Conservation (phyloP, 768 basidiomycete species). For the Pisolithus tinctorius region DNA sequence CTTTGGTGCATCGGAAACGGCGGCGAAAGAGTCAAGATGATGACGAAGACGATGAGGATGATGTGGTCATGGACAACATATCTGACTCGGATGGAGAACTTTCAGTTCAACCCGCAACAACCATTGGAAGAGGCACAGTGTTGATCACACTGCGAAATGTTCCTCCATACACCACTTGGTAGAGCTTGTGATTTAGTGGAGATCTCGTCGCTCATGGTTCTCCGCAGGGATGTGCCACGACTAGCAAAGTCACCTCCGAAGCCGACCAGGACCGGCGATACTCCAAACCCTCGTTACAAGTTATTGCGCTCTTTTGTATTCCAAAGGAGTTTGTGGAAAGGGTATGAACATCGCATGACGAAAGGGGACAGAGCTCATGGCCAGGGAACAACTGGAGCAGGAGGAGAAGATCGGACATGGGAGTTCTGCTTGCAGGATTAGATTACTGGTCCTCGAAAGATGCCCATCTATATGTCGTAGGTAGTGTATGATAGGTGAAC, state of each 20-base stretch:
- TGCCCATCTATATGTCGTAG: neutral
- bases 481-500: constrained; percentile 1
- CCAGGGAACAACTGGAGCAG: constrained; percentile 59
- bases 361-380: constrained; percentile 74
- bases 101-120: neutral
- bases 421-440: constrained; percentile 57
- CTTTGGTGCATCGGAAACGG: constrained; percentile 32
- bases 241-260: constrained; percentile 71
- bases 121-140: constrained; percentile 54
- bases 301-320: constrained; percentile 80
- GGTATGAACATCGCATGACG: constrained; percentile 93
- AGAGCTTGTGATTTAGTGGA: constrained; percentile 14
- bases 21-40: constrained; percentile 39
- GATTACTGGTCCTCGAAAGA: constrained; percentile 1
- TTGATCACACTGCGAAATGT: constrained; percentile 85
- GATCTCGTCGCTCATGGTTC: constrained; percentile 5
- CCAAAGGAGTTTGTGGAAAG: constrained; percentile 60
- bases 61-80: constrained; percentile 10
- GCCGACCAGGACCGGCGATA: constrained; percentile 36
- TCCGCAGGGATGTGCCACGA: constrained; percentile 62
- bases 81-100: constrained; percentile 12
- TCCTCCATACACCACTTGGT: constrained; percentile 85
- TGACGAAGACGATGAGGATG: constrained; percentile 41
- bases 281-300: constrained; percentile 59
- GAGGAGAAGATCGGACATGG: constrained; percentile 82